A percentile compares a stretch with the other conserved stretches of the same genome.
Conservation (phyloP, 1,284 basidiomycete species). For the Microbotryum lychnidis-dioicae region DNA sequence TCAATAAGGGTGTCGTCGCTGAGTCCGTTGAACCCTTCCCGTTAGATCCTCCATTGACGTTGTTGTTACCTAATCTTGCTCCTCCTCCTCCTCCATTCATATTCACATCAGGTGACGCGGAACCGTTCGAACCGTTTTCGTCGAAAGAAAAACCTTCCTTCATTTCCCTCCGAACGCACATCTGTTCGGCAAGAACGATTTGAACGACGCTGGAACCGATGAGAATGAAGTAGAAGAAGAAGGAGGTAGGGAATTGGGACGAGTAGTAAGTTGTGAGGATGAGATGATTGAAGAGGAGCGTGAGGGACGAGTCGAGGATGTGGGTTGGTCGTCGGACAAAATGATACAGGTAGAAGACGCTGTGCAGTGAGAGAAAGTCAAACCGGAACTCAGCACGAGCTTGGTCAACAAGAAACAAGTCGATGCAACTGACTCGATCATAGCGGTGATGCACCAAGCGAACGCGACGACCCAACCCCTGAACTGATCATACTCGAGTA, state of each 20-base stretch:
- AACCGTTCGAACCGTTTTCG: no score
- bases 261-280: constrained; percentile 88
- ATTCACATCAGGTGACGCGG: no score
- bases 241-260: constrained; percentile 70
- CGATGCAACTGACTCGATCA: constrained; percentile 60
- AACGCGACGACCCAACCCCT: constrained; percentile 79
- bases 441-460: constrained; percentile 70
- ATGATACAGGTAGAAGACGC: constrained; percentile 77
- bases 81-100: no score
- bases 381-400: neutral
- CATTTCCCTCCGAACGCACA: constrained; percentile 88
- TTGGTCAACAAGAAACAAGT: neutral
- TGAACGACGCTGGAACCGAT: constrained; percentile 61
- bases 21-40: no score
- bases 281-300: constrained; percentile 80
- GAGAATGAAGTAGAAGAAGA: constrained; percentile 82
- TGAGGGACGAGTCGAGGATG: constrained; percentile 87
- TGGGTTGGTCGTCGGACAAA: constrained; percentile 83
- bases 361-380: constrained; percentile 38
- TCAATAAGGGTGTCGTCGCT: no score
- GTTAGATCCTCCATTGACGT: no score
- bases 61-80: no score
- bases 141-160: constrained; percentile 55
- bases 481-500: constrained; percentile 42
- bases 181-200: constrained; percentile 75